phyloP scores from a whole-genome alignment of 805 yeast genomes.

The Zygosaccharomyces lentus region DNA sequence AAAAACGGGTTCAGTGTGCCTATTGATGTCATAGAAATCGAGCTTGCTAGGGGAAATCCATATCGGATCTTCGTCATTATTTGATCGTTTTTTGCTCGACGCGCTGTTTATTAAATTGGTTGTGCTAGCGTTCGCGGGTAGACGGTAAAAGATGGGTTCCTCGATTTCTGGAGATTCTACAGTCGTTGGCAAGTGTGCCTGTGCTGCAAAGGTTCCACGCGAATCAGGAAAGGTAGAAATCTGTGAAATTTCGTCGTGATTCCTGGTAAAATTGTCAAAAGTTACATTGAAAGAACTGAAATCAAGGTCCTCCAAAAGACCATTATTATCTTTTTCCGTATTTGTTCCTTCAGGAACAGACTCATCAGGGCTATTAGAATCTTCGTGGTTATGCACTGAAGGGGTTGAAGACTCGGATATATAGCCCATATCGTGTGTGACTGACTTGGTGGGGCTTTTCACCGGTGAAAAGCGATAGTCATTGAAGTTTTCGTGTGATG shows the following conservation, averaged over 20 bases:
- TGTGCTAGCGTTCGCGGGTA: constrained; percentile 7
- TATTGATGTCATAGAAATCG: constrained; percentile 21
- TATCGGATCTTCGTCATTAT: constrained; percentile 28
- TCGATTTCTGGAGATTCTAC: neutral
- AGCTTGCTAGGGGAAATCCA: constrained; percentile 36
- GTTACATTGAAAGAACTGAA: constrained; percentile 34
- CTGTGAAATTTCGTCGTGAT: constrained; percentile 9
- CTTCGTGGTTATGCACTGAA: constrained; percentile 7
- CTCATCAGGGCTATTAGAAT: constrained; percentile 11
- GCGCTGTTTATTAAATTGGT: neutral
- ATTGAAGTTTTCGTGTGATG: constrained; percentile 24
- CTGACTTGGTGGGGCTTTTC: constrained; percentile 8
- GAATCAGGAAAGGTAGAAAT: neutral
- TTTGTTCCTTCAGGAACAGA: constrained; percentile 4
- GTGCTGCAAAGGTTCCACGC: neutral
- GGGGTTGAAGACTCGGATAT: constrained; percentile 9
- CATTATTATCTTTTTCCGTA: constrained; percentile 1
- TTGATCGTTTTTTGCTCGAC: neutral
- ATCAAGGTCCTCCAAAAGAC: constrained; percentile 28
- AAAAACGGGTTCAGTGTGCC: constrained; percentile 2
- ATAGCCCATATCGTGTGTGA: constrained; percentile 2
- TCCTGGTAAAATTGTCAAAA: constrained; percentile 21
- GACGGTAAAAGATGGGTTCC: constrained; percentile 16
- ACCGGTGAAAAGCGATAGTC: constrained; percentile 14
- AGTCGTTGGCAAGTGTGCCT: neutral